Base-by-base conservation (phyloP, 2,329 filamentous ascomycete species). In the Penicillium vulpinum region DNA sequence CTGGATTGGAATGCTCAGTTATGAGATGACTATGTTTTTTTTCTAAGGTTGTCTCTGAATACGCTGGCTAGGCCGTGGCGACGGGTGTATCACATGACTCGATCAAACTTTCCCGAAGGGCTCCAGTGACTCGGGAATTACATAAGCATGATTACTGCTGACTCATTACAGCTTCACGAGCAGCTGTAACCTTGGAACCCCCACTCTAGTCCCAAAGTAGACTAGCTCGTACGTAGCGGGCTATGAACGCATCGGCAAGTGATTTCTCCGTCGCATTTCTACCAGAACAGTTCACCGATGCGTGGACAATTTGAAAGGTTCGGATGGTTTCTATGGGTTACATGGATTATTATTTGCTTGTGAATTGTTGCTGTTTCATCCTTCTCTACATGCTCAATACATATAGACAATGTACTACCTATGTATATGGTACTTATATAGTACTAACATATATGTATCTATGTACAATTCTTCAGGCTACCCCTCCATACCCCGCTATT, bases 161-260 rank as follows among this genome's bases (percentile, higher is more conserved):
- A 59, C 28, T 59, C 52, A 55, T 43, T 21, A 15, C n/a, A n/a
- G n/a, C n/a, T n/a, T n/a, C n/a, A n/a, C n/a, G n/a, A n/a, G n/a
- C n/a, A n/a, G n/a, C n/a, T n/a, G n/a, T n/a, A n/a, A n/a, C n/a
- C n/a, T 24, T 49, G 55, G 16, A 48, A 70, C 70, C 70, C 70
- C 70, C 70, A 72, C 70, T 44, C 70, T 71, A 71, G 58, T 33
- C 70, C 62, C 18, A 35, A 67, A 63, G 1, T 3, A 16, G 65
- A 18, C 61, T 58, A 68, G 67, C 29, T 24, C 33, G 35, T 26
- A 50, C 59, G 58, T 59, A 61, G 58, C 66, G 67, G 69, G 62
- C 57, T 56, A 52, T 57, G 51, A 50, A 48, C 44, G 29, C 51
- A 57, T 62, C 62, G 62, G 60, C 56, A 64, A 61, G 51, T 63